Evolutionary conservation across 225 moss, liverwort and hornwort species (phyloP).

Genomic region (Pseudoscleropodium purum): DNA sequence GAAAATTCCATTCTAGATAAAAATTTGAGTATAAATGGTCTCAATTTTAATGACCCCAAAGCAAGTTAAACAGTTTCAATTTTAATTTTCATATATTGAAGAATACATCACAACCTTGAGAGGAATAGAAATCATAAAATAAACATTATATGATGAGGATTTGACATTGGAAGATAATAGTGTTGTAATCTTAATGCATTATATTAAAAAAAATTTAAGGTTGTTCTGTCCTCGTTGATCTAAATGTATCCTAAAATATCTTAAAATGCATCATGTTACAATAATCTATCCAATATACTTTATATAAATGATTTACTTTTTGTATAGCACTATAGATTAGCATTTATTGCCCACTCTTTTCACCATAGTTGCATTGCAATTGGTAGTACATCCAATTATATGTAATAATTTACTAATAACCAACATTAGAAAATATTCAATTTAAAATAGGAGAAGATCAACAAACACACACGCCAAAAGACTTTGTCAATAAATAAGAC

Average conservation of each 20-base stretch:
- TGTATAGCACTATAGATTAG: not conserved
- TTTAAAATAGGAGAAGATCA: too few relatives aligned
- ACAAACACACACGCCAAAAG: accelerated
- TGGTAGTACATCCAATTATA: not conserved
- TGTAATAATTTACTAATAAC: not conserved
- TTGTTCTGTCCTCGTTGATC: accelerated
- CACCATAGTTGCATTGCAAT: not conserved
- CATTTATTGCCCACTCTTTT: accelerated
- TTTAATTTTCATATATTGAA: too few relatives aligned
- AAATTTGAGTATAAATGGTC: not conserved
- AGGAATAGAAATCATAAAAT: not conserved
- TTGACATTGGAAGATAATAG: not conserved
- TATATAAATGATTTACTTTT: not conserved
- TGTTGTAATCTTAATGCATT: not conserved
- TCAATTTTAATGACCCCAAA: not conserved
- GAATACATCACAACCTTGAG: not conserved
- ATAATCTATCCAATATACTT: accelerated
- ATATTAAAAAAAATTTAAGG: too few relatives aligned
- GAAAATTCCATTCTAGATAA: not conserved
- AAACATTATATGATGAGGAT: not conserved
- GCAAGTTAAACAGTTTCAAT: too few relatives aligned
- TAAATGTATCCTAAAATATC: not conserved
- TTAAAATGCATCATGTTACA: not conserved
- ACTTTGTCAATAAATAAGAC: not conserved
- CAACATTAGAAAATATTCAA: not conserved